Evolutionary conservation across 2,329 filamentous ascomycete species (phyloP).

Genomic region (Thelonectria blattea): DNA sequence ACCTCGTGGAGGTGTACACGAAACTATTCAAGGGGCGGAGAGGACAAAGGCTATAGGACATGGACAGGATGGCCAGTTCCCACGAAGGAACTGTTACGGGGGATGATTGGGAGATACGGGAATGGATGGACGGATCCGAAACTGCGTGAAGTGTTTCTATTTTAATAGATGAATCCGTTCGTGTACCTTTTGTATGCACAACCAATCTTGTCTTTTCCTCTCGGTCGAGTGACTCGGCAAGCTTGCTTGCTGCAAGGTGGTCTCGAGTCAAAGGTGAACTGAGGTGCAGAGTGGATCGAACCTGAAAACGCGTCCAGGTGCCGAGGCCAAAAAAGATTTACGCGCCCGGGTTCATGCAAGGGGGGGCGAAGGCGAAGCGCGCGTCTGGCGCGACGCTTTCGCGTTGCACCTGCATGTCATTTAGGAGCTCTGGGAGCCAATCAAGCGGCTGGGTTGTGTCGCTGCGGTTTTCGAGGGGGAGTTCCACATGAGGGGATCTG

Average conservation of each 20-base stretch:
- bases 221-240: neutral
- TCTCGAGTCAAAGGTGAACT: neutral
- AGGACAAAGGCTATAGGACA: constrained; percentile 21
- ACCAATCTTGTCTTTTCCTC: constrained; percentile 12
- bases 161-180: constrained; percentile 7
- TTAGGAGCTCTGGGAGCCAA: constrained; percentile 27
- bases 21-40: constrained; percentile 2
- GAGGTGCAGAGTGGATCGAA: constrained; percentile 14
- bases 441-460: neutral
- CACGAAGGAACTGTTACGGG: constrained; percentile 22
- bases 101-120: constrained; percentile 23
- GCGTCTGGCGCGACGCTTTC: constrained; percentile 34
- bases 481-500: too few species aligned
- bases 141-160: constrained; percentile 7
- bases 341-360: constrained; percentile 27
- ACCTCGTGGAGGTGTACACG: constrained; percentile 18
- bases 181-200: constrained; percentile 8
- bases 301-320: constrained; percentile 12
- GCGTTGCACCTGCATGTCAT: constrained; percentile 25
- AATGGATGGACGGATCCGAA: constrained; percentile 22
- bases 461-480: too few species aligned
- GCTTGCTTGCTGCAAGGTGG: too few species aligned
- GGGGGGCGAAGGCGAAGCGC: constrained; percentile 15
- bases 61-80: constrained; percentile 3
- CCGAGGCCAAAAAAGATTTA: constrained; percentile 33